Base-by-base conservation (phyloP, 352 stramenopile species). In the Pythium sukuiense region DNA sequence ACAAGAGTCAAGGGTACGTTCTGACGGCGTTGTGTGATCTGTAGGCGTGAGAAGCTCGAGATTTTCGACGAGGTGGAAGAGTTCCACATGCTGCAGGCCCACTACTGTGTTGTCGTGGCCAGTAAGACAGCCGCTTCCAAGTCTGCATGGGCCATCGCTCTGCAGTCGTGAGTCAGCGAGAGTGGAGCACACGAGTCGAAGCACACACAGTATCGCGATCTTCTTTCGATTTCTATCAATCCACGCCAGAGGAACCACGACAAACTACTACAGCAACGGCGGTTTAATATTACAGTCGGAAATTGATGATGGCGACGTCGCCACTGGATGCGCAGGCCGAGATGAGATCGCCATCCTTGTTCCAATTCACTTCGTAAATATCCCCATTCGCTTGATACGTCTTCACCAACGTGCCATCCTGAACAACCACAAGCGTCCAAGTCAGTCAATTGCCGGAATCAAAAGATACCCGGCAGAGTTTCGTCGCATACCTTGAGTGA, bases 331-430 rank as follows among this genome's bases (percentile, higher is more conserved):
- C 86, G 71, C 88, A 95, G 48, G 88, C 88, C 50, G 88, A 86
- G 74, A 97, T 88, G 71, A 93, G 76, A 71, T 85, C 83, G 59
- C 90, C 88, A 67, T 91, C 71, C 68, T 86, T 83, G 81, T 98
- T 99, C 97, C 97, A 99, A 73, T 97, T 97, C 67, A 99, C 96
- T 81, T 99, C 97, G 85, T 99, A 99, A 80, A 99, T 99, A 84
- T 99, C 97, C 54, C 92, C 92, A 77, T 90, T 87, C 54, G 87
- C 90, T 79, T 96, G 80, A 74, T 93, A 96, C 75, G 83, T 90
- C 77, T 95, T 95, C 49, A 90, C 76, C 70, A 96, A 78, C 43
- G 73, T 76, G 16, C 85, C 81, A 33, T 93, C 84, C 87, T 95
- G 63, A 59, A 67, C 35, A 56, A 9, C 16, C 9, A 54, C 24